Evolutionary conservation across 164 flowering plant species (phyloP).

Genomic region (Sedum album): DNA sequence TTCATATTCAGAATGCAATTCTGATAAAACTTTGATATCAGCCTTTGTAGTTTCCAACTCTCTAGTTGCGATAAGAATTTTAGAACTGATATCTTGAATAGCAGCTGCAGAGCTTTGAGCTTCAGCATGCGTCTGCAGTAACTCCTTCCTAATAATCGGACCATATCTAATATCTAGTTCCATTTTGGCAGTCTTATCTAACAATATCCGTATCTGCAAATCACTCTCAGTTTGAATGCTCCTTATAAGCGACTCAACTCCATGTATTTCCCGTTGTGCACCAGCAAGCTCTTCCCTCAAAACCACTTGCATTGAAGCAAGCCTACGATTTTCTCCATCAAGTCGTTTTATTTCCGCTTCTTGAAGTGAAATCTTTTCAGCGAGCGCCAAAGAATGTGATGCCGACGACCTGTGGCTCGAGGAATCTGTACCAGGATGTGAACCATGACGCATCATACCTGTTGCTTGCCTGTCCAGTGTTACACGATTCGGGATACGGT

Average conservation of each 20-base stretch:
- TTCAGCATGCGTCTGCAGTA: constrained; percentile 60
- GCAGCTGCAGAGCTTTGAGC: constrained; percentile 47
- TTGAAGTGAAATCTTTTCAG: constrained; percentile 50
- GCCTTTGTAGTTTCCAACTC: constrained; percentile 46
- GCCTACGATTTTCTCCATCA: constrained; percentile 52
- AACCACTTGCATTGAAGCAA: constrained; percentile 47
- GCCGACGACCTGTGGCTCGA: constrained; percentile 25
- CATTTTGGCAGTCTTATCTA: constrained; percentile 67
- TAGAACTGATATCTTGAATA: constrained; percentile 41
- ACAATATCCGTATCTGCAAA: constrained; percentile 54
- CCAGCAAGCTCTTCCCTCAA: constrained; percentile 53
- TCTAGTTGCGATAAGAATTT: constrained; percentile 37
- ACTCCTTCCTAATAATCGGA: constrained; percentile 50
- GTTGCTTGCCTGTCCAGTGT: constrained; percentile 43
- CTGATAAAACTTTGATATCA: constrained; percentile 43
- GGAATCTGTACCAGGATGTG: constrained; percentile 30
- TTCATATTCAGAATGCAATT: constrained; percentile 57
- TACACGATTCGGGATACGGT: no score
- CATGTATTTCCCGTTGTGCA: constrained; percentile 49
- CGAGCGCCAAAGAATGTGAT: constrained; percentile 28
- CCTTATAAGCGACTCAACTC: constrained; percentile 51
- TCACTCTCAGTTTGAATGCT: constrained; percentile 74
- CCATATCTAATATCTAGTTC: constrained; percentile 55
- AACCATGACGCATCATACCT: constrained; percentile 60
- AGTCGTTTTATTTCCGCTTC: constrained; percentile 60